Conservation (phyloP, 106 monocot species). For the Hemerocallis citrina region DNA sequence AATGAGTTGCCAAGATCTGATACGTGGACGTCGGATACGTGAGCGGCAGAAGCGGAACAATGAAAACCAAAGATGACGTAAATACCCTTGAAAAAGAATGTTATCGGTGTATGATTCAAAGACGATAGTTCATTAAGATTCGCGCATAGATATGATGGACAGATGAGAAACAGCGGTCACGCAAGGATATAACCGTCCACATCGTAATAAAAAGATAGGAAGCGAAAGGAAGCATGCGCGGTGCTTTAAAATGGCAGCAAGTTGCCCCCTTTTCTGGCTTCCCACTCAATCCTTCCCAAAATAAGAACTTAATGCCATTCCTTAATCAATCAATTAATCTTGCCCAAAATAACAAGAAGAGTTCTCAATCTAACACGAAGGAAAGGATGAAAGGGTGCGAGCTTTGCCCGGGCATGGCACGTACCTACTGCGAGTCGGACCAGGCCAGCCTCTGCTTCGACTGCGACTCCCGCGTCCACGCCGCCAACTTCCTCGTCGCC, state of each 20-base stretch:
- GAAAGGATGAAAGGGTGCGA: conserved; percentile 34
- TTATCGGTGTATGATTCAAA: too few relatives aligned
- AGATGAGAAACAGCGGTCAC: background rate
- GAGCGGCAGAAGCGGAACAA: background rate
- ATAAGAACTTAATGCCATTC: background rate
- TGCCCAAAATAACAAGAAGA: background rate
- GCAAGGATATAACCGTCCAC: background rate
- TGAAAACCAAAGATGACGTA: too few relatives aligned
- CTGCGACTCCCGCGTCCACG: conserved; percentile 72
- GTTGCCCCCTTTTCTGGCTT: background rate
- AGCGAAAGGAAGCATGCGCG: background rate
- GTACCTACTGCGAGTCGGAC: conserved; percentile 72
- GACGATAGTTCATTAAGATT: too few relatives aligned
- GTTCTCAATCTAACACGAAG: background rate
- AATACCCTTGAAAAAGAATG: too few relatives aligned
- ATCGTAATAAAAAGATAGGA: background rate
- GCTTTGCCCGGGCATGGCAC: conserved; percentile 42
- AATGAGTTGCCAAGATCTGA: background rate
- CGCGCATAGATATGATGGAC: too few relatives aligned
- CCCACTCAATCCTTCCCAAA: background rate
- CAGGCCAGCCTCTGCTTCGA: conserved; percentile 67
- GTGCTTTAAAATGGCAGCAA: background rate
- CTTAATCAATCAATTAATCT: background rate
- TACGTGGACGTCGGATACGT: background rate
- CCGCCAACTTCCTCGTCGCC: conserved; percentile 85